These are phyloP conservation scores for Alternaria triticina DNA, from an alignment of 2,329 filamentous ascomycete genomes.

Conservation along the genomic window DNA sequence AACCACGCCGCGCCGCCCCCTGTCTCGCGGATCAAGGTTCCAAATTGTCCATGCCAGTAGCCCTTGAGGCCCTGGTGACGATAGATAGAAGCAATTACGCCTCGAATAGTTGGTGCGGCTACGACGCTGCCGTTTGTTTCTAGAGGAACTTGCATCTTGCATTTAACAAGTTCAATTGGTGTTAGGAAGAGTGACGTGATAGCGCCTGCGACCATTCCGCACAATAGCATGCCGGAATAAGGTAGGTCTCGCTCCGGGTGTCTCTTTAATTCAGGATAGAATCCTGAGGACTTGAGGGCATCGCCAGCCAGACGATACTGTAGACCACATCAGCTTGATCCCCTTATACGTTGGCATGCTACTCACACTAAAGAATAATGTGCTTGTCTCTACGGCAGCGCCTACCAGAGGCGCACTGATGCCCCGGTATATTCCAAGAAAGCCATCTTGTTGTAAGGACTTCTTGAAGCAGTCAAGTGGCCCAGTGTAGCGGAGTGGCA, in stretches of 20 bases:
- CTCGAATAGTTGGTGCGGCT: conserved; percentile 67
- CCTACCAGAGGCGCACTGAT: conserved; percentile 90
- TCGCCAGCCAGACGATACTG: conserved; percentile 60
- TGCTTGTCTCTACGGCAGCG: conserved; percentile 89
- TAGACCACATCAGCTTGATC: conserved; percentile 23
- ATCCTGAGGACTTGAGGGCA: conserved; percentile 65
- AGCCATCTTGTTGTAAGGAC: conserved; percentile 78
- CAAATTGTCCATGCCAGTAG: conserved; percentile 95
- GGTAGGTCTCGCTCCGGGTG: conserved; percentile 65
- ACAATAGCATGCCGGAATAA: conserved; percentile 75
- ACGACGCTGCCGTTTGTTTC: conserved; percentile 47
- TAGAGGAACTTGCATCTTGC: conserved; percentile 87
- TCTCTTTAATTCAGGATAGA: conserved; percentile 57
- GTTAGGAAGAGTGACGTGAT: conserved; percentile 92
- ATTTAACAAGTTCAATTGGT: conserved; percentile 96
- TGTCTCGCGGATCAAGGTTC: conserved; percentile 91
- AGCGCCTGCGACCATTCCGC: conserved; percentile 84
- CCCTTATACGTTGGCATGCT: background rate
- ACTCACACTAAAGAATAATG: conserved; percentile 81
- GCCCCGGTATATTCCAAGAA: conserved; percentile 84
- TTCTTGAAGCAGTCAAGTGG: conserved; percentile 94
- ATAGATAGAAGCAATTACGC: conserved; percentile 80
- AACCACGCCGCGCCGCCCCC: conserved; percentile 97
- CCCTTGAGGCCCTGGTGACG: conserved; percentile 80
- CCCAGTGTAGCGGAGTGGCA: conserved; percentile 81